Evolutionary conservation across 2,329 filamentous ascomycete genomes (phyloP).

Genomic region (Neophaeococcomyces mojaviensis): DNA sequence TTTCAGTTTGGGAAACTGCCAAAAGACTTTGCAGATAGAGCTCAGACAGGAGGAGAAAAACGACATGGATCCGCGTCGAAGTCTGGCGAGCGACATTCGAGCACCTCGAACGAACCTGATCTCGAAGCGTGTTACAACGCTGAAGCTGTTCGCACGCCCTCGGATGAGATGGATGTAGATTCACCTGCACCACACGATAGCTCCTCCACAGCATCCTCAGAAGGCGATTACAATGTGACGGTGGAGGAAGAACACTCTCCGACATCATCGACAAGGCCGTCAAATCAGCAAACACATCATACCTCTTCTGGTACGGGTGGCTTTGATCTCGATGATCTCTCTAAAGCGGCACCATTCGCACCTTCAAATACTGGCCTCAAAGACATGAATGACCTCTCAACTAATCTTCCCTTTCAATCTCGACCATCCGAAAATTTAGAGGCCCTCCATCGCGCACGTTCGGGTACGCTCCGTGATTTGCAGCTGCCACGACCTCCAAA

Average conservation of each 20-base stretch:
- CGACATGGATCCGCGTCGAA: conserved; percentile 5
- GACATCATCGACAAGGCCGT: background rate
- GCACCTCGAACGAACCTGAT: background rate
- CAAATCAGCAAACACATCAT: background rate
- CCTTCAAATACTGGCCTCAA: conserved; percentile 43
- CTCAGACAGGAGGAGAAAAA: conserved; percentile 6
- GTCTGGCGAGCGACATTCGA: background rate
- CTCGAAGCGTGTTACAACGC: background rate
- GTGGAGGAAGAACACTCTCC: conserved; percentile 6
- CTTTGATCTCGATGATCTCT: conserved; percentile 45
- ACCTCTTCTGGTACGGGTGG: conserved; percentile 9
- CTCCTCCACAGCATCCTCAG: background rate
- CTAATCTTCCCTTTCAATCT: conserved; percentile 53
- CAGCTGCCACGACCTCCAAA: conserved; percentile 46
- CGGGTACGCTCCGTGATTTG: conserved; percentile 27
- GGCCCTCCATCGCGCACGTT: conserved; percentile 33
- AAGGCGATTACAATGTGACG: background rate
- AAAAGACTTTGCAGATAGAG: conserved; percentile 13
- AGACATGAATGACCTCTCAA: conserved; percentile 46
- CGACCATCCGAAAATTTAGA: conserved; percentile 34
- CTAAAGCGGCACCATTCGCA: conserved; percentile 43
- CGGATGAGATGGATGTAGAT: conserved; percentile 8
- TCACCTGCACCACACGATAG: conserved; percentile 1
- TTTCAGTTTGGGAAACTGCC: conserved; percentile 19
- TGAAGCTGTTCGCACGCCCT: background rate